Percentiles rank a stretch among this genome's conserved stretches.
Conservation (phyloP, 257 asterid species). For the Solanum paucissectum region DNA sequence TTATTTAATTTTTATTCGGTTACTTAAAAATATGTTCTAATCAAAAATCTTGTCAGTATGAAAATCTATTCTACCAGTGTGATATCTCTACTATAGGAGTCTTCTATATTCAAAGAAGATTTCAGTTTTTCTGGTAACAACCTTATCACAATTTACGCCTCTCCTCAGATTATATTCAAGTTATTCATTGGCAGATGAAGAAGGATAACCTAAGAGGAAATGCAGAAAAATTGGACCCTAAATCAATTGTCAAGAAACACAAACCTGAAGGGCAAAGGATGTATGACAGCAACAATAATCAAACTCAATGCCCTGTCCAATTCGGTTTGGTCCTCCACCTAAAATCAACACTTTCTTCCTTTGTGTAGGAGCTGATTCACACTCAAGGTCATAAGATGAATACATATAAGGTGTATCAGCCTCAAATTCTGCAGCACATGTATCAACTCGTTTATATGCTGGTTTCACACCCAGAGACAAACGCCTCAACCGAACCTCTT, state of each 20-base stretch:
- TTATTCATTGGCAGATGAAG: background rate
- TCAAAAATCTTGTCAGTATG: background rate
- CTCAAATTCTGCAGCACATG: conserved; percentile 98
- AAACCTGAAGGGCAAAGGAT: conserved; percentile 95
- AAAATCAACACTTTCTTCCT: conserved; percentile 79
- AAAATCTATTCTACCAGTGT: background rate
- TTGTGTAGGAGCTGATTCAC: conserved; percentile 77
- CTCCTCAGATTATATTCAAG: background rate
- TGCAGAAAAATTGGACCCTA: background rate
- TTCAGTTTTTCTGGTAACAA: background rate
- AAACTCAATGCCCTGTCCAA: conserved; percentile 98
- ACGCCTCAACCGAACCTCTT: conserved; percentile 68
- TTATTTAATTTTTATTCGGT: background rate
- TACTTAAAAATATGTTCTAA: background rate
- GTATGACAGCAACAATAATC: conserved; percentile 98
- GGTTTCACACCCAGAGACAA: conserved; percentile 81
- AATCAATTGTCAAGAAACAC: conserved; percentile 6
- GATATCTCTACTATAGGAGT: background rate
- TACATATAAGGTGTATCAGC: conserved; percentile 98
- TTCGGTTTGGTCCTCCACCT: conserved; percentile 98
- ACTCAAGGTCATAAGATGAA: conserved; percentile 78
- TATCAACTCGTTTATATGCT: conserved; percentile 83
- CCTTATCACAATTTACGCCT: background rate
- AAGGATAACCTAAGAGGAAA: background rate
- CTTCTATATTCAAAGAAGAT: background rate